Base-by-base conservation (phyloP, 2,329 filamentous ascomycete genomes). In the Fusarium buxicola region DNA sequence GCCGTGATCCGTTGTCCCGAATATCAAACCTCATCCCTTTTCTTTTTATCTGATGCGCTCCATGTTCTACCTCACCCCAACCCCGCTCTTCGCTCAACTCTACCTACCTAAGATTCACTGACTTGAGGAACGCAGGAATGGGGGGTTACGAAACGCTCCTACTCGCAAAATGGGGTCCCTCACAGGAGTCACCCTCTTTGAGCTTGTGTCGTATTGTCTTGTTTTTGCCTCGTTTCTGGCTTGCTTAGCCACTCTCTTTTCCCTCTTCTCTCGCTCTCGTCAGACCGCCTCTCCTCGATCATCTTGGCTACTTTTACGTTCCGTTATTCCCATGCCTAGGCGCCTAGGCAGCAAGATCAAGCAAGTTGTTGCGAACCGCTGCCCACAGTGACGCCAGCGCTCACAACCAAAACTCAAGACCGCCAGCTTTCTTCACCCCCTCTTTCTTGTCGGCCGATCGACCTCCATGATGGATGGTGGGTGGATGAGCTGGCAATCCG, bases 401-500 rank as follows among this genome's bases (percentile, higher is more conserved):
- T 60, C 31, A 45, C 40, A 56, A 41, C 32, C 45, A 56, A 55
- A 62, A 68, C 45, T 54, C 58, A 50, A 58, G 31, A 44, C 52
- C 51, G 21, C 40, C 35, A 41, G 41, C 51, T 58, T 58, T 41
- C 53, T 53, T 47, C 55, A 55, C 61, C 57, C 63, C 65, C 61
- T 60, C 52, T 61, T 50, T 43, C 45, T 55, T 35, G 68, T 70
- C 66, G 64, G 61, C 59, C 64, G 66, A 70, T 70, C 68, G 50
- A 41, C 55, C 49, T 59, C 53, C 41, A 51, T 59, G 51, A 44
- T 64, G 55, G 55, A 57, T 70, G 68, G 66, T 69, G 64, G 58
- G 65, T 70, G 68, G 58, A 60, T 70, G 66, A 68, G 68, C 52
- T 70, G 68, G 68, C 68, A 69, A 45, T 53, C 62, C 54, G 44